Percentiles rank a stretch among this genome's conserved stretches.
Evolutionary conservation across 306 rosid species (phyloP).

Genomic region (Prunus mira): DNA sequence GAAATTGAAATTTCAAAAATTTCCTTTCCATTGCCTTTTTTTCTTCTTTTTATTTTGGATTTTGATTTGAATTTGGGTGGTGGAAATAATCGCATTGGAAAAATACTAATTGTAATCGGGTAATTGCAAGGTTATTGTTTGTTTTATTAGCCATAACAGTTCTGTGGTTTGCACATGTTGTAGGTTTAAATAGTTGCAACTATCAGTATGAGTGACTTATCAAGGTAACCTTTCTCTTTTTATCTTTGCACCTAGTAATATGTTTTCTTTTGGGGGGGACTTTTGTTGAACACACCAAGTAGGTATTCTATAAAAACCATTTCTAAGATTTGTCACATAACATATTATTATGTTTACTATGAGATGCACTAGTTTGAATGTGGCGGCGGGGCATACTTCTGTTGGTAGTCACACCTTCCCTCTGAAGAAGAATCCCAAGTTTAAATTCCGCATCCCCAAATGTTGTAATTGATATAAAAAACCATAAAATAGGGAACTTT

Average conservation of each 20-base stretch:
- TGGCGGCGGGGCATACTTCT: background rate
- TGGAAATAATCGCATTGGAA: background rate
- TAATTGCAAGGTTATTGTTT: background rate
- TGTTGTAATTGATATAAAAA: background rate
- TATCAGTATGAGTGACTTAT: conserved; percentile 31
- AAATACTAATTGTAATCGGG: background rate
- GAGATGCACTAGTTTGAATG: background rate
- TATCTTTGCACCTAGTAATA: background rate
- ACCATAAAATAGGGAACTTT: background rate
- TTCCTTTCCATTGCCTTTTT: background rate
- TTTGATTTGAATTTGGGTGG: background rate
- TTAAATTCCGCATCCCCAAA: background rate
- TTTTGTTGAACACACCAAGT: background rate
- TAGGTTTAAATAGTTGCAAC: conserved; percentile 10
- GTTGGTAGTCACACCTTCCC: background rate
- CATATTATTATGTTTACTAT: background rate
- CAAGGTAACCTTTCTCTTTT: conserved; percentile 22
- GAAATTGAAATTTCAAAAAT: background rate
- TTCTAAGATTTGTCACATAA: background rate
- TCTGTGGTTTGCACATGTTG: background rate
- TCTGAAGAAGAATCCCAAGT: background rate
- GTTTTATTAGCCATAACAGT: background rate
- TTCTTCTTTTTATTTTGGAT: background rate
- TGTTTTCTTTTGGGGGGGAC: background rate
- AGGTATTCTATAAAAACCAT: background rate